Evolutionary conservation across 148 eudicot species (phyloP).

Genomic region (Dysphania ambrosioides): DNA sequence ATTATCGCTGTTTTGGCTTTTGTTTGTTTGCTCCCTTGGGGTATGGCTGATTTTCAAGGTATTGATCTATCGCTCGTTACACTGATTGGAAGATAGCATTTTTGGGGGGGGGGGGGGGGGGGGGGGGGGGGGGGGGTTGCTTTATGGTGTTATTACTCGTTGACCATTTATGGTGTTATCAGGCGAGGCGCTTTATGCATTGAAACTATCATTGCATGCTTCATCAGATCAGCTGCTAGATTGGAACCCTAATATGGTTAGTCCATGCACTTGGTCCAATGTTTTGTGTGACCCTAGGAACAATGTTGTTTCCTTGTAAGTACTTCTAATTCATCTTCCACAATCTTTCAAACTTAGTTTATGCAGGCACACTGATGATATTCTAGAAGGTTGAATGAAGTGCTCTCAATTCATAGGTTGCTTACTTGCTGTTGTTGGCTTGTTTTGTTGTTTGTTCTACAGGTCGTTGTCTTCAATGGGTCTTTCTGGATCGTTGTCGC

Average conservation of each 20-base stretch:
- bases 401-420: background rate
- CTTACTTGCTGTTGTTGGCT: constrained; percentile 4
- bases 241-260: constrained; percentile 76
- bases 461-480: constrained; percentile 81
- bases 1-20: constrained; percentile 35
- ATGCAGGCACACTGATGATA: background rate
- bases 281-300: constrained; percentile 51
- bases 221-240: constrained; percentile 56
- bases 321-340: constrained; percentile 10
- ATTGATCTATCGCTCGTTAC: constrained; percentile 13
- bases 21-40: constrained; percentile 38
- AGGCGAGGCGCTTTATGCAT: constrained; percentile 65
- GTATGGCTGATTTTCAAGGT: constrained; percentile 66
- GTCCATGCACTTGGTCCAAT: constrained; percentile 93
- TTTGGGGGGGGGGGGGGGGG: background rate
- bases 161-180: constrained; percentile 20
- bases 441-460: constrained; percentile 28
- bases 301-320: constrained; percentile 70
- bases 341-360: background rate
- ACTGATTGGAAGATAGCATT: background rate
- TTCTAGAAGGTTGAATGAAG: constrained; percentile 1
- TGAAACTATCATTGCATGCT: constrained; percentile 65
- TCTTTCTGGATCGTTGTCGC: constrained; percentile 61
- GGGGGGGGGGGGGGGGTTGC: background rate
- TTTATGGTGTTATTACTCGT: background rate